phyloP scores from a whole-genome alignment of 1,284 basidiomycete genomes.

The Omphalotus olearius region DNA sequence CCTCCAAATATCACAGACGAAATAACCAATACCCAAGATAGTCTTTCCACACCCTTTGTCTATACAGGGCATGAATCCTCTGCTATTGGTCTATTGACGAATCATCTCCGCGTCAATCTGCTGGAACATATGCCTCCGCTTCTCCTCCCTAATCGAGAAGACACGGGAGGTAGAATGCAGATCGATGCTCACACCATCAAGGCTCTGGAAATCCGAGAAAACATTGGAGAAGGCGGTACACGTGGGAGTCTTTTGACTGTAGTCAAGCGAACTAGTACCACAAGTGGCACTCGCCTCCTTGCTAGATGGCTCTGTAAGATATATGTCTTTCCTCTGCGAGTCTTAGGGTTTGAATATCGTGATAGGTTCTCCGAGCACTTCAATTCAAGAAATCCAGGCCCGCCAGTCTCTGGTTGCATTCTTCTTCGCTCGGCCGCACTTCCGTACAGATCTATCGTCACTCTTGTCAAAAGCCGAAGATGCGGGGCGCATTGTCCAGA shows the following conservation, averaged over 20 bases:
- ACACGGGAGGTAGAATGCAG: conserved; percentile 64
- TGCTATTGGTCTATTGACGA: conserved; percentile 66
- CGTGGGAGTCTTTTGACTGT: conserved; percentile 77
- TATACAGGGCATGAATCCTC: conserved; percentile 41
- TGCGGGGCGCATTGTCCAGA: conserved; percentile 75
- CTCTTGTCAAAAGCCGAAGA: conserved; percentile 65
- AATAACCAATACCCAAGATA: conserved; percentile 12
- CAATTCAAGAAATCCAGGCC: conserved; percentile 64
- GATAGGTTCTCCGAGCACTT: conserved; percentile 83
- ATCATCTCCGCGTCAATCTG: conserved; percentile 68
- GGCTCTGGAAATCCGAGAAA: conserved; percentile 84
- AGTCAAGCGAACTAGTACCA: conserved; percentile 78
- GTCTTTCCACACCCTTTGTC: conserved; percentile 14
- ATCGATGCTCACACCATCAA: conserved; percentile 90
- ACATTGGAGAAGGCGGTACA: conserved; percentile 66
- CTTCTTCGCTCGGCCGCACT: conserved; percentile 59
- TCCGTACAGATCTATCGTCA: conserved; percentile 66
- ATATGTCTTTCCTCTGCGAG: neutral
- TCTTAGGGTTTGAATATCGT: conserved; percentile 8
- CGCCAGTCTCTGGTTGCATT: conserved; percentile 81
- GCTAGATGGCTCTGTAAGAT: conserved; percentile 67
- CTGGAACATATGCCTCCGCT: conserved; percentile 77
- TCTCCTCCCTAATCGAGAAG: conserved; percentile 58
- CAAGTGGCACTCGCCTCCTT: conserved; percentile 76
- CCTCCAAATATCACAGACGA: conserved; percentile 18